Evolutionary conservation across 148 eudicot species (phyloP), one percentile per base, ranked within the genome.

Genomic region (Nepenthes mirabilis): DNA sequence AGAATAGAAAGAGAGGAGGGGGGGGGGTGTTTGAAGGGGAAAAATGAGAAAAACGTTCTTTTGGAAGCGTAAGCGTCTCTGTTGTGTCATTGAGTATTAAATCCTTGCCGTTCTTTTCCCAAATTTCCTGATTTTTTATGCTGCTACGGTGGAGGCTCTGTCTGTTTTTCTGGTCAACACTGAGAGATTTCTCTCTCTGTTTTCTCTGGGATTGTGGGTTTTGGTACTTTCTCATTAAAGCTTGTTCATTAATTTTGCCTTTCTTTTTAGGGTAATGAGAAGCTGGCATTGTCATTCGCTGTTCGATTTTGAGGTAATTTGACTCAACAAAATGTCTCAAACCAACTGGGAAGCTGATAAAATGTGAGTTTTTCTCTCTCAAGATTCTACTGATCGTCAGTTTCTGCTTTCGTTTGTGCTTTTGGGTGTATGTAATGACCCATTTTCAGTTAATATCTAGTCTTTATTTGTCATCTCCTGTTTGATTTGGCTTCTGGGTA

Each of bases 401-500:
- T 23, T 55, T 11, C 37, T 55, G 6, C 9, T 55, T 55, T 2
- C 33, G 1, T 14, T 54, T 55, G 58, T 2, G 11, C 0, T 6
- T 11, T 49, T 49, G 52, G 52, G 52, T 40, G 4, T 40, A 12
- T 49, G 13, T 11, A 49, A 6, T 0, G 2, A 34, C 37, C n/a
- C 36, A 36, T 40, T 53, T 32, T 62, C 7, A 2, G 6, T 10
- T 14, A 14, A 4, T 12, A 11, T 37, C 52, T 35, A 45, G 5
- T 2, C 1, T 52, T 37, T 62, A 34, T 7, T 52, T 53, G 6
- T 52, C 65, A 32, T 58, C 55, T 43, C 53, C 43, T 55, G 45
- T 56, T 64, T 55, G 75, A 77, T 79, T 73, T 63, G 43, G 36
- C 63, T 65, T 55, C 36, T 73, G 79, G 69, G 52, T 52, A 37